Evolutionary conservation across 768 basidiomycete species (phyloP), one percentile per base, ranked within the genome.

Genomic region (Melanogaster broomeanus): DNA sequence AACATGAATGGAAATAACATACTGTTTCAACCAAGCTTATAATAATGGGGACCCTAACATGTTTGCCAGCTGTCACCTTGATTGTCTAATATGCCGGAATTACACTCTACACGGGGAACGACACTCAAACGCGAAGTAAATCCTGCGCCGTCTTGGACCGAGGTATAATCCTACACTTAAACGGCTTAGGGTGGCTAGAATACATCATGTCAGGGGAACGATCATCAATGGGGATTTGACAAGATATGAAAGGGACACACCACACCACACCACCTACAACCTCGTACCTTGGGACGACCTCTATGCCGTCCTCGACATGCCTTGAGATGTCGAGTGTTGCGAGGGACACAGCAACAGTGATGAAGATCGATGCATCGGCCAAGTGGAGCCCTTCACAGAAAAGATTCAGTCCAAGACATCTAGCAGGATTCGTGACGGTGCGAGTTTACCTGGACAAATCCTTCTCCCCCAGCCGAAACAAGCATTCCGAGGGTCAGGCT

Each of bases 391-490:
- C 42, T 44, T 11, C 13, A 24, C n/a, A n/a, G n/a, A 27, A 6
- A 27, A 8, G 25, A 8, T 27, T 8, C 8, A 37, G 46, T 27
- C 19, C 6, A 22, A 4, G 2, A 15, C 1, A 15, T 5, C 22
- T 45, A 18, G 34, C 13, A 16, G 2, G 13, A 13, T 13, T 21
- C 12, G 11, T 6, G 11, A 15, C 15, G n/a, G 4, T 16, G 25
- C 8, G 6, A 21, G 2, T 9, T 37, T 12, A 40, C 61, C 48
- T 0, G 52, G 44, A 39, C 55, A 52, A 18, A 6, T 30, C n/a
- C n/a, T n/a, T n/a, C n/a, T n/a, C n/a, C 47, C 57, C 35, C 28
- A 55, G 21, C 60, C 53, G 13, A 61, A 61, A 45, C 57, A 56
- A 8, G n/a, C 42, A 7, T 52, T 45, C 1, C 50, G 31, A 4